A percentile compares a stretch with the other conserved stretches of the same genome.
Conservation (phyloP, 2,329 filamentous ascomycete genomes). For the Spiromastix sp. region DNA sequence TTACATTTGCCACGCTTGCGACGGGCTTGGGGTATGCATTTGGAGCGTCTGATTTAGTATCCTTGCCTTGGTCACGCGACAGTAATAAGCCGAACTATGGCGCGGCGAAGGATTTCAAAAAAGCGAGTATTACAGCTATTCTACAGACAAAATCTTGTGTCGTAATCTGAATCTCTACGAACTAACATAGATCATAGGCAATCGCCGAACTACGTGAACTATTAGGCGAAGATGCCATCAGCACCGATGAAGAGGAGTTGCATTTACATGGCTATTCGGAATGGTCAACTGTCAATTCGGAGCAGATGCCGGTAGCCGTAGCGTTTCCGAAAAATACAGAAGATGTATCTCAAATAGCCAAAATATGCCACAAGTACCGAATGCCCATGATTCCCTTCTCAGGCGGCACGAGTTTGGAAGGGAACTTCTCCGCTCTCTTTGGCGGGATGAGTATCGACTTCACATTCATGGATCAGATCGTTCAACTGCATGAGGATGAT, state of each 20-base stretch:
- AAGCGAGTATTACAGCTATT: conserved; percentile 17
- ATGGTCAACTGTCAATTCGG: conserved; percentile 59
- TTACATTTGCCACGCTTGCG: conserved; percentile 40
- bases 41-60: conserved; percentile 33
- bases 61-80: conserved; percentile 10
- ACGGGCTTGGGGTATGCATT: conserved; percentile 43
- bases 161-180: neutral
- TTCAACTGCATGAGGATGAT: conserved; percentile 71
- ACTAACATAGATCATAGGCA: conserved; percentile 33
- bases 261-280: conserved; percentile 58
- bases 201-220: conserved; percentile 43
- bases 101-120: conserved; percentile 27
- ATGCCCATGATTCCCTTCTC: conserved; percentile 83
- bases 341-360: conserved; percentile 53
- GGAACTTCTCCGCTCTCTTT: conserved; percentile 78
- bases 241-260: conserved; percentile 54
- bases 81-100: conserved; percentile 28
- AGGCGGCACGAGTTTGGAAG: conserved; percentile 77
- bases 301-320: conserved; percentile 53
- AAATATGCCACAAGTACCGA: conserved; percentile 65
- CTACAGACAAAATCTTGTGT: neutral
- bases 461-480: conserved; percentile 70
- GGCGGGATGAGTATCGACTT: conserved; percentile 89
- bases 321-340: conserved; percentile 55
- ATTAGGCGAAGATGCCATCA: conserved; percentile 51